Evolutionary conservation across 768 basidiomycete genomes (phyloP), one percentile per base, ranked within the genome.

Genomic region (Tulasnella sp.): DNA sequence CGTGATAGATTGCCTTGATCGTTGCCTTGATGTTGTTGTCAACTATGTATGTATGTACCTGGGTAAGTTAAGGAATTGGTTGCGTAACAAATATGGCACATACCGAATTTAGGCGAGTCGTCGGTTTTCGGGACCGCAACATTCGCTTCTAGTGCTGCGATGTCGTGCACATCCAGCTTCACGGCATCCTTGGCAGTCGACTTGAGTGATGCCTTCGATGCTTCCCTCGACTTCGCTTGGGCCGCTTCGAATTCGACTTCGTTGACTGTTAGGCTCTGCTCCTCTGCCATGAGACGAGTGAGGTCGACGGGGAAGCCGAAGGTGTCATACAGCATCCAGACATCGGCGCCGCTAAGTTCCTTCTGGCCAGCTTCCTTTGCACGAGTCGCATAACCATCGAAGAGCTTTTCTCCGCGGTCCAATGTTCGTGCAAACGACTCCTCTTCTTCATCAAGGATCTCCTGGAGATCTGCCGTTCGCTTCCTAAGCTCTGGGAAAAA

Each of bases 221-320:
- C 92, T 68, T 92, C 88, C 71, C 89, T 93, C 45, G 89, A 92
- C 62, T 81, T 79, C 23, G 85, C 80, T 69, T 93, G 88, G 8
- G 96, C 96, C 64, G 80, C 80, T 65, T 90, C 90, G 66, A 97
- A 95, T 65, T 94, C 93, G 50, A 76, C 76, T 64, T 94, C 84
- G 68, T 97, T 92, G 67, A 98, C 80, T 5, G 75, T 77, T 45
- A 99, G 75, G 1, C 84, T 85, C 27, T 90, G 75, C 68, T 99
- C 96, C 70, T 94, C 89, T 3, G 96, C 96, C 96, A 99, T 98
- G 61, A 99, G 77, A 51, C 86, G 84, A 1, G 96, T 99, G 51
- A 99, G 74, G 69, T 99, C 96, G 43, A 90, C 92, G 0, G 96
- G 96, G 76, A 99, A 99, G 52, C 96, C 96, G 69, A 88, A 99